A percentile compares a stretch with the other conserved stretches of the same genome.
phyloP scores from a whole-genome alignment of 2,329 filamentous ascomycete species.

The Fusarium multiceps region DNA sequence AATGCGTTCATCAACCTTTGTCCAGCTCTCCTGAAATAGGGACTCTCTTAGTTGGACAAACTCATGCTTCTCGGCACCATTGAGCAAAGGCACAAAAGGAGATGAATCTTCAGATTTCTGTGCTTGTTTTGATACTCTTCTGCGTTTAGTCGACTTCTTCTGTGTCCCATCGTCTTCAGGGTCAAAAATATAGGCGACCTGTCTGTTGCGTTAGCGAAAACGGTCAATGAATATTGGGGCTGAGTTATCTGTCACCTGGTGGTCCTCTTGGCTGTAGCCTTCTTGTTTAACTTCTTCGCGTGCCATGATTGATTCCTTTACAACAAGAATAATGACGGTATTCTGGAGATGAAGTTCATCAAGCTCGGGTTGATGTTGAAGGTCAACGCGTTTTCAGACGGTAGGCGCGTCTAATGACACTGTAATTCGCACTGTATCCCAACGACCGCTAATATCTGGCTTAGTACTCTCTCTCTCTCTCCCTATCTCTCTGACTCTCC shows the following conservation, averaged over 20 bases:
- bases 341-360: slow-evolving; percentile 11
- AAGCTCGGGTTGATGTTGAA: slow-evolving; percentile 21
- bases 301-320: slow-evolving; percentile 37
- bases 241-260: slow-evolving; percentile 52
- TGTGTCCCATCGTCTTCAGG: slow-evolving; percentile 56
- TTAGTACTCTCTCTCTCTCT: neutral
- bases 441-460: slow-evolving; percentile 7
- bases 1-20: slow-evolving; percentile 70
- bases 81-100: slow-evolving; percentile 64
- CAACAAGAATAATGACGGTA: neutral
- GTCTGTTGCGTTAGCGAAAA: slow-evolving; percentile 32
- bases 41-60: slow-evolving; percentile 65
- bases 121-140: slow-evolving; percentile 61
- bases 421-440: slow-evolving; percentile 29
- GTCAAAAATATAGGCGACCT: slow-evolving; percentile 73
- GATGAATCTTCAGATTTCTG: slow-evolving; percentile 39
- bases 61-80: slow-evolving; percentile 63
- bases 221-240: neutral
- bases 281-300: slow-evolving; percentile 39
- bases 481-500: neutral
- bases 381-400: slow-evolving; percentile 39
- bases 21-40: slow-evolving; percentile 73
- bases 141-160: slow-evolving; percentile 64
- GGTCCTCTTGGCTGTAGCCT: slow-evolving; percentile 55
- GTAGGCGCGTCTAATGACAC: slow-evolving; percentile 27